phyloP scores from a whole-genome alignment of 2,329 filamentous ascomycete species.

The Cladosporium cucumerinum region DNA sequence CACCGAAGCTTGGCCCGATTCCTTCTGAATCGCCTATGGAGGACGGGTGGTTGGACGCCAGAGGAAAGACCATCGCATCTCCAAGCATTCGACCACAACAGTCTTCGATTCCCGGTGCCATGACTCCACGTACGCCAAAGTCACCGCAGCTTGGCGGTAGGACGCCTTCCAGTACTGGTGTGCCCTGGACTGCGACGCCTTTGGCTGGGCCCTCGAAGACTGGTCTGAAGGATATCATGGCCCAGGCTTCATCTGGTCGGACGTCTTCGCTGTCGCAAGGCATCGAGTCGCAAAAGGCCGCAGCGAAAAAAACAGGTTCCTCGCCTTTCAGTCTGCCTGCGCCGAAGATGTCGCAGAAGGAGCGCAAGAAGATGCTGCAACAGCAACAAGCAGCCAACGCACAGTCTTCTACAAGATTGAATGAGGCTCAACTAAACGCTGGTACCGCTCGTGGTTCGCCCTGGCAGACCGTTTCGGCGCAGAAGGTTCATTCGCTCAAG shows the following conservation, averaged over 20 bases:
- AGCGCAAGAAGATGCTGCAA: slow-evolving; percentile 79
- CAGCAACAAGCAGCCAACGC: slow-evolving; percentile 48
- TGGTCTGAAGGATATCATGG: slow-evolving; percentile 75
- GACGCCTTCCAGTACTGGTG: slow-evolving; percentile 29
- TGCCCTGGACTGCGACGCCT: slow-evolving; percentile 53
- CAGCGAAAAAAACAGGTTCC: slow-evolving; percentile 26
- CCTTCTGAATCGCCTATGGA: slow-evolving; percentile 26
- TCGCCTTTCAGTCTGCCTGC: slow-evolving; percentile 35
- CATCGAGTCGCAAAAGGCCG: slow-evolving; percentile 28
- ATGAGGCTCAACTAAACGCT: slow-evolving; percentile 12
- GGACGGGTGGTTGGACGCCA: slow-evolving; percentile 40
- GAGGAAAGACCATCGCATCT: slow-evolving; percentile 37
- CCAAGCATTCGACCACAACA: slow-evolving; percentile 12
- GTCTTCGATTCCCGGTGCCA: slow-evolving; percentile 28
- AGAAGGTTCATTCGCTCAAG: slow-evolving; percentile 50
- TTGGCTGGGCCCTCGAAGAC: slow-evolving; percentile 59
- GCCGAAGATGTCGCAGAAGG: slow-evolving; percentile 80
- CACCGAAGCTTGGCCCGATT: slow-evolving; percentile 27
- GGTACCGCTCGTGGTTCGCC: slow-evolving; percentile 15
- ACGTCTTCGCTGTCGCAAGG: slow-evolving; percentile 43
- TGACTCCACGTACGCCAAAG: slow-evolving; percentile 31
- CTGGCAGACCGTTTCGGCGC: slow-evolving; percentile 62
- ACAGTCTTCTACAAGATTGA: slow-evolving; percentile 24
- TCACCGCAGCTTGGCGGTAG: slow-evolving; percentile 28
- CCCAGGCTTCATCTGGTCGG: slow-evolving; percentile 51